Evolutionary conservation across 2,329 filamentous ascomycete genomes (phyloP), one percentile per base, ranked within the genome.

Genomic region (Cercospora citrullina): DNA sequence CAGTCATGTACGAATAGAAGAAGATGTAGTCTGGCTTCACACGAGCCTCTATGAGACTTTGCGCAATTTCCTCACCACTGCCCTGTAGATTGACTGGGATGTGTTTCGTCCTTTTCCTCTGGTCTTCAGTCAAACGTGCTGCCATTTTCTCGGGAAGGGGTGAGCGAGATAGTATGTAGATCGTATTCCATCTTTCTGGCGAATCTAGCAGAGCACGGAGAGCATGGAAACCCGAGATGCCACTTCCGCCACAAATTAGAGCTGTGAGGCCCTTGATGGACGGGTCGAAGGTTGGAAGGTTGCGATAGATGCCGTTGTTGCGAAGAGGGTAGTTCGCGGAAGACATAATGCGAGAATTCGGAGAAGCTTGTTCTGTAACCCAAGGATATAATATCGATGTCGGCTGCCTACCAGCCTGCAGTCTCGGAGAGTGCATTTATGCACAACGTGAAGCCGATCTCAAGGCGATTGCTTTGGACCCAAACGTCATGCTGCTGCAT

Each of bases 1-100:
- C 64, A 68, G 85, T 82, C 14, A 84, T 76, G 76, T 85, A 85
- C 5, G 81, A 81, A 64, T 82, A 85, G 75, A 84, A 85, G 74
- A 85, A 86, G 21, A 84, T 75, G 67, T 85, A 80, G 66, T 82
- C 81, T 1, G 71, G 59, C 12, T 75, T 73, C 1, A 81, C 76
- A 0, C 69, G 69, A 9, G 75, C 75, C 30, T 75, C 64, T 63
- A 73, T 75, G 21, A 81, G 63, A 0, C 73, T 68, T 2, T 69
- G 28, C 0, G 79, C 77, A 30, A 80, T 78, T n/a, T 77, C 71
- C 9, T 75, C 72, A 5, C 74, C 69, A 6, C 66, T 61, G 9
- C 72, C 71, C 18, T 79, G 58, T 26, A 80, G 77, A 59, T 81
- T 67, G 28, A 72, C 36, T 1, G 72, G 55, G 12, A 72, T 63